These are phyloP conservation scores for Cladosporium sp. DNA, from an alignment of 2,329 filamentous ascomycete genomes.

Conservation along the genomic window DNA sequence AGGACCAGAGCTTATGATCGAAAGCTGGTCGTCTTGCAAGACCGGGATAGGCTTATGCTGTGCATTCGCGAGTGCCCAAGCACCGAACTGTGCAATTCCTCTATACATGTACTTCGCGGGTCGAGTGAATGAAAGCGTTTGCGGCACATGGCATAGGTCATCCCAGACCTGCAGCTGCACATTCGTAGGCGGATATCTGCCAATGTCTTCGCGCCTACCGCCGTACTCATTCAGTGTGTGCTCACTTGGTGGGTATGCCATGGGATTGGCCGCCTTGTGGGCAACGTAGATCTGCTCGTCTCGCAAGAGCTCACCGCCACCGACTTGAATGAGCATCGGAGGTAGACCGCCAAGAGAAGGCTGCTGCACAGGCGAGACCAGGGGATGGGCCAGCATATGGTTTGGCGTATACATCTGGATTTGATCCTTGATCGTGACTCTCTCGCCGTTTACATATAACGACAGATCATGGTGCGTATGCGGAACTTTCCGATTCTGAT, in stretches of 20 bases:
- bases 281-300: slow-evolving; percentile 95
- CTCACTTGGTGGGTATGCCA: slow-evolving; percentile 66
- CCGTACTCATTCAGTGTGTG: slow-evolving; percentile 60
- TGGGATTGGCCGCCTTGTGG: slow-evolving; percentile 86
- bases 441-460: slow-evolving; percentile 65
- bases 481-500: slow-evolving; percentile 15
- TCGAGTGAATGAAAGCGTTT: slow-evolving; percentile 91
- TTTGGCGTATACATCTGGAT: slow-evolving; percentile 88
- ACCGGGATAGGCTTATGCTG: slow-evolving; percentile 79
- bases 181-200: slow-evolving; percentile 73
- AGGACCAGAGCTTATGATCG: slow-evolving; percentile 61
- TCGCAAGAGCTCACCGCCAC: slow-evolving; percentile 80
- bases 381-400: slow-evolving; percentile 74
- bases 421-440: slow-evolving; percentile 77
- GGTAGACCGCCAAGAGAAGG: slow-evolving; percentile 85
- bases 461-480: slow-evolving; percentile 45
- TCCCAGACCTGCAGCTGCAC: slow-evolving; percentile 97
- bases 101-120: slow-evolving; percentile 96
- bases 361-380: slow-evolving; percentile 85
- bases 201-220: slow-evolving; percentile 48
- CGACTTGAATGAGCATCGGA: slow-evolving; percentile 78
- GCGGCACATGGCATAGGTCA: slow-evolving; percentile 84
- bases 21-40: slow-evolving; percentile 70
- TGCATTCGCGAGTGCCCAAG: slow-evolving; percentile 80
- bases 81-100: slow-evolving; percentile 85